These are phyloP conservation scores for Ogataea philodendri DNA, from an alignment of 805 yeast species.

Conservation along the genomic window DNA sequence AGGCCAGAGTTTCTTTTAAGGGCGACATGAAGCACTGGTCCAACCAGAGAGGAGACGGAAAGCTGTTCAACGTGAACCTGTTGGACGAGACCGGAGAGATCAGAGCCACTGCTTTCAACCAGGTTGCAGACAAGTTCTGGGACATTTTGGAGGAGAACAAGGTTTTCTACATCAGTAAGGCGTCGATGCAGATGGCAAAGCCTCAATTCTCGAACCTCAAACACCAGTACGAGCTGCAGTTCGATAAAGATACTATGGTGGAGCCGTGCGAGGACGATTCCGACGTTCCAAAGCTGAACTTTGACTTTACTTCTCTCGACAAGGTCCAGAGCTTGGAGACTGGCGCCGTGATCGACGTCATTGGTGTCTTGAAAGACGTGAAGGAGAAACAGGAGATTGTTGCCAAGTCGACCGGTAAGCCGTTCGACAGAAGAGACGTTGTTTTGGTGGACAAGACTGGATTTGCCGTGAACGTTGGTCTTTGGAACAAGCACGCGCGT, in stretches of 20 bases:
- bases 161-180: conserved; percentile 80
- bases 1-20: conserved; percentile 87
- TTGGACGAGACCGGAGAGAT: conserved; percentile 95
- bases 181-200: conserved; percentile 78
- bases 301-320: conserved; percentile 69
- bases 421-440: conserved; percentile 89
- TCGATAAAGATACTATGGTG: conserved; percentile 76
- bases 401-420: conserved; percentile 84
- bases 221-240: conserved; percentile 83
- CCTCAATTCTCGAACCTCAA: conserved; percentile 79
- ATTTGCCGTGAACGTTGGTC: conserved; percentile 70
- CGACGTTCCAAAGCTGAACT: conserved; percentile 76
- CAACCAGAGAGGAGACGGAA: conserved; percentile 84
- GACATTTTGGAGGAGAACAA: conserved; percentile 82
- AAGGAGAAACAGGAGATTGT: conserved; percentile 74
- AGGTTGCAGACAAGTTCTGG: conserved; percentile 75
- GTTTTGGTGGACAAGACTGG: conserved; percentile 82
- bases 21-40: conserved; percentile 87
- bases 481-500: conserved; percentile 88
- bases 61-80: conserved; percentile 81
- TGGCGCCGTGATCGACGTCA: conserved; percentile 75
- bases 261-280: conserved; percentile 58
- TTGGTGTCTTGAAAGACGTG: conserved; percentile 81
- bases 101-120: conserved; percentile 91
- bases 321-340: conserved; percentile 65